Evolutionary conservation across 768 basidiomycete genomes (phyloP).

Genomic region (Tulasnella sp.): DNA sequence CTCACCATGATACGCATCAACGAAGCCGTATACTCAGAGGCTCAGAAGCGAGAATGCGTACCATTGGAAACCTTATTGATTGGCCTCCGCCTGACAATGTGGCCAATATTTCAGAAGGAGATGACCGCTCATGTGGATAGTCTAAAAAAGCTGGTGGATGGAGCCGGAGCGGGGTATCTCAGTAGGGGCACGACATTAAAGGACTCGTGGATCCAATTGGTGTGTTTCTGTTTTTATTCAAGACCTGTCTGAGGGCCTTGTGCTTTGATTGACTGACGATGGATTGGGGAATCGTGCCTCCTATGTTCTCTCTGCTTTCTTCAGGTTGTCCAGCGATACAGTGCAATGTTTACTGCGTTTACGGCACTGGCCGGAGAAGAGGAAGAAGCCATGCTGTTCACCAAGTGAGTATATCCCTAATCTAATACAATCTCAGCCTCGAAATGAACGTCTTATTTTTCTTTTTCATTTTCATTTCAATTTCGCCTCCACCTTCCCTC

Average conservation of each 20-base stretch:
- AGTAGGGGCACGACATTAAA: neutral
- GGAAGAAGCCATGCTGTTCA: slow-evolving; percentile 94
- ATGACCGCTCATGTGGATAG: slow-evolving; percentile 78
- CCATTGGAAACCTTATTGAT: slow-evolving; percentile 79
- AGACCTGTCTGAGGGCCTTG: no score
- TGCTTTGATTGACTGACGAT: no score
- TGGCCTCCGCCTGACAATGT: slow-evolving; percentile 71
- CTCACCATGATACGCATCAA: slow-evolving; percentile 87
- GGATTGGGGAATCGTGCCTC: slow-evolving; percentile 17
- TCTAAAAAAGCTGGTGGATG: slow-evolving; percentile 74
- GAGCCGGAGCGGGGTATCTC: slow-evolving; percentile 29
- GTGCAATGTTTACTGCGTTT: slow-evolving; percentile 70
- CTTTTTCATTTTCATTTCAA: neutral
- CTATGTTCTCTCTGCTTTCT: neutral
- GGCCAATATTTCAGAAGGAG: slow-evolving; percentile 86
- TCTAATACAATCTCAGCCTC: neutral
- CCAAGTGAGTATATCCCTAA: slow-evolving; percentile 76
- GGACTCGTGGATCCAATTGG: slow-evolving; percentile 11
- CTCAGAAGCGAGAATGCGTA: slow-evolving; percentile 65
- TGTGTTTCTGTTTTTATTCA: no score
- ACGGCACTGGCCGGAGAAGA: slow-evolving; percentile 69
- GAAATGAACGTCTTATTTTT: no score
- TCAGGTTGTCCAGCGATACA: slow-evolving; percentile 70
- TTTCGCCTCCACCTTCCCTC: neutral
- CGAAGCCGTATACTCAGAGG: slow-evolving; percentile 64